phyloP scores from a whole-genome alignment of 345 rosid species.

The Hevea brasiliensis region DNA sequence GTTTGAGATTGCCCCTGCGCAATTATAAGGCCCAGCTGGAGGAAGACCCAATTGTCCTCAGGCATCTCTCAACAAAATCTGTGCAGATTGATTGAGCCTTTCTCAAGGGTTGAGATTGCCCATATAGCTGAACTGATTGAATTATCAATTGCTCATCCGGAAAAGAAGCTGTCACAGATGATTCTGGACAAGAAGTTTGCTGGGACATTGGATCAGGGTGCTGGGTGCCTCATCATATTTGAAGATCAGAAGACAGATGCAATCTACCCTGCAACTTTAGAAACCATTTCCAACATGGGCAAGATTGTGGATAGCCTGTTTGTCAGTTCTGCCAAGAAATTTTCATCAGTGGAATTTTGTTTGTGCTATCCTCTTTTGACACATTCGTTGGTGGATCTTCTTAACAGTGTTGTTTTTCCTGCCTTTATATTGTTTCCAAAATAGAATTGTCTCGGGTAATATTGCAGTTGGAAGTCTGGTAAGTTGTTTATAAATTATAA shows the following conservation, averaged over 20 bases:
- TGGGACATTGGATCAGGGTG: constrained; percentile 93
- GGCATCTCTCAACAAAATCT: constrained; percentile 94
- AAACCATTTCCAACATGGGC: constrained; percentile 87
- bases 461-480: no score
- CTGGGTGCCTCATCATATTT: constrained; percentile 92
- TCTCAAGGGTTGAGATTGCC: constrained; percentile 80
- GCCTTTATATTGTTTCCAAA: no score
- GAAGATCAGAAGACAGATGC: constrained; percentile 85
- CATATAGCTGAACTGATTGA: constrained; percentile 82
- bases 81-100: constrained; percentile 93
- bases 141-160: constrained; percentile 67
- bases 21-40: constrained; percentile 80
- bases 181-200: constrained; percentile 94
- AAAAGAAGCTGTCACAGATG: constrained; percentile 94
- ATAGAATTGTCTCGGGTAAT: no score
- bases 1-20: constrained; percentile 73
- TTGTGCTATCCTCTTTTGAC: no score
- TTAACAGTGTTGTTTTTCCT: no score
- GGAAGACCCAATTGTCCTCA: constrained; percentile 93
- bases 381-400: no score
- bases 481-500: no score
- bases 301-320: constrained; percentile 96
- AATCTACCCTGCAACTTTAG: constrained; percentile 80
- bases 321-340: constrained; percentile 89
- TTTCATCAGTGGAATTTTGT: no score